Conservation (phyloP, 2,329 filamentous ascomycete species). For the Talaromyces sp. region DNA sequence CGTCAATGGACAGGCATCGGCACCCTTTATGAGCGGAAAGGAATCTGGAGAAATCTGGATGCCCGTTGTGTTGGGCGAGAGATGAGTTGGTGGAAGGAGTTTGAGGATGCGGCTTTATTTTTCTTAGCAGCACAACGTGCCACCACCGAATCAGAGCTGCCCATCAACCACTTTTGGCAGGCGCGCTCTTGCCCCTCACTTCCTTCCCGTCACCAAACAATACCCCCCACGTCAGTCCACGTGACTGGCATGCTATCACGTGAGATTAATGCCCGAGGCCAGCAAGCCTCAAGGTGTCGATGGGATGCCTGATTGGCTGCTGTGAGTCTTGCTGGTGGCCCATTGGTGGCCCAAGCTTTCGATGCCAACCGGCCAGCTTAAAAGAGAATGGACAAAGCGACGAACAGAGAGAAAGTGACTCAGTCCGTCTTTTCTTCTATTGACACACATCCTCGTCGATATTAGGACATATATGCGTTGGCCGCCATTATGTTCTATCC, state of each 20-base stretch:
- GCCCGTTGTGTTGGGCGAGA: conserved; percentile 11
- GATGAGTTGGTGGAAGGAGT: background rate
- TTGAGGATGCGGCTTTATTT: background rate
- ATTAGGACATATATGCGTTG: background rate
- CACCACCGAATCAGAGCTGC: background rate
- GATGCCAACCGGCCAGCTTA: background rate
- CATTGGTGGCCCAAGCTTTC: background rate
- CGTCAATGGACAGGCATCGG: conserved; percentile 18
- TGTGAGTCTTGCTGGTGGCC: background rate
- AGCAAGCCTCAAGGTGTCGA: background rate
- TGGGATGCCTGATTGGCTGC: background rate
- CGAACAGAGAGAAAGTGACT: background rate
- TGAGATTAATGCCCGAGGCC: background rate
- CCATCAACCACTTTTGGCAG: conserved; percentile 9
- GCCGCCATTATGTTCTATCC: background rate
- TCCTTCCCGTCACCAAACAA: conserved; percentile 2
- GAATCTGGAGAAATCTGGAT: background rate
- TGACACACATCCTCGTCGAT: background rate
- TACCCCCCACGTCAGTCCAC: conserved; percentile 9
- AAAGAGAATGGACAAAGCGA: background rate
- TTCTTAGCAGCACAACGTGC: background rate
- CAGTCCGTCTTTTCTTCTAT: background rate
- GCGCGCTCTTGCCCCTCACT: conserved; percentile 9
- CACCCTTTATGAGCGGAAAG: background rate
- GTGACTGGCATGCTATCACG: background rate